phyloP scores from a whole-genome alignment of 331 rosid genomes.

The Dryas integrifolia region DNA sequence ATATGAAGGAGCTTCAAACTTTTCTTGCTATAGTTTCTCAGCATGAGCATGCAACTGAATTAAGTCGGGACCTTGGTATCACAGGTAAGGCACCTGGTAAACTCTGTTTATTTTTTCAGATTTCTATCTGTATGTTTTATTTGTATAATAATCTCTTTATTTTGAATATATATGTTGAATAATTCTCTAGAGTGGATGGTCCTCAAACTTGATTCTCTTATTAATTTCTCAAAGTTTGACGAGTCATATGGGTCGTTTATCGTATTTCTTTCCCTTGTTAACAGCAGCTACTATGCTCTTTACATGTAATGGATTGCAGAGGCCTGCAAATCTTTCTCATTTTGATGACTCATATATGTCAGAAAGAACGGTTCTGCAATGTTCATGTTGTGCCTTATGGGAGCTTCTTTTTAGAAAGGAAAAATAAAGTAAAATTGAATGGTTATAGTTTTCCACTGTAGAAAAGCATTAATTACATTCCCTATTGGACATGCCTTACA shows the following conservation, averaged over 20 bases:
- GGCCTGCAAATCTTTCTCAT: not conserved
- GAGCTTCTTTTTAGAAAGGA: not conserved
- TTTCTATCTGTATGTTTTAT: not conserved
- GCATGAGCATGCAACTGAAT: constrained; percentile 34
- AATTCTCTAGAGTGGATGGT: not conserved
- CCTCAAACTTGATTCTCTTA: not conserved
- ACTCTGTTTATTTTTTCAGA: not conserved
- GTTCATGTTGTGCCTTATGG: not conserved
- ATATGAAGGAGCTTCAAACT: constrained; percentile 29
- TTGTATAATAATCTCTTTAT: not conserved
- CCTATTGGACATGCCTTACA: not conserved
- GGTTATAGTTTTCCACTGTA: not conserved
- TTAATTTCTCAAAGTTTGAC: not conserved
- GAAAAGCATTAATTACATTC: not conserved
- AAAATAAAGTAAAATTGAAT: not conserved
- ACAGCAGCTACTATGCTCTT: not conserved
- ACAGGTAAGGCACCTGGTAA: constrained; percentile 32
- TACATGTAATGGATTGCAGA: not conserved
- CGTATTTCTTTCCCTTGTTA: not conserved
- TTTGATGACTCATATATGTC: not conserved
- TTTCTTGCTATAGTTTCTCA: constrained; percentile 34
- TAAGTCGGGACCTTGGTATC: constrained; percentile 31
- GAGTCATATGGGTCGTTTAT: not conserved
- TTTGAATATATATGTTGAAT: not conserved
- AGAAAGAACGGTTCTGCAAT: not conserved